Evolutionary conservation across 495 filamentous ascomycete species (phyloP), one percentile per base, ranked within the genome.

Genomic region (Umbilicaria muhlenbergii): DNA sequence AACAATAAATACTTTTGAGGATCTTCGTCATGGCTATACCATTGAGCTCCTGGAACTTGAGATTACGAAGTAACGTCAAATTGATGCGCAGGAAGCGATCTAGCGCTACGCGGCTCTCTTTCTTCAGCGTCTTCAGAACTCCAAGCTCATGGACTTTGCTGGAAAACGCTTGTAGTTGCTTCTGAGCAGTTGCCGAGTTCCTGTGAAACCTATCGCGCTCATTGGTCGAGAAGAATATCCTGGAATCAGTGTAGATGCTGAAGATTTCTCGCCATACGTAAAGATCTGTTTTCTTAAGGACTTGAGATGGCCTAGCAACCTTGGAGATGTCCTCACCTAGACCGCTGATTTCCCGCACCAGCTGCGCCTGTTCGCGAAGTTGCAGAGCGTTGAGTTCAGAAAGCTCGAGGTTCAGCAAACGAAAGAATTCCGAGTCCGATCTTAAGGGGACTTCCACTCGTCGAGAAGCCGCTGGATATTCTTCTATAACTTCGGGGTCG

Each of bases 31-130:
- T 70, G 1, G 82, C 82, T 14, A 64, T 66, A 39, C 69, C 66
- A 49, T 87, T 86, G 34, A 86, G 72, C 50, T 81, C 79, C 46
- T 83, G 80, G 48, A 86, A 87, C 49, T 71, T 71, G 44, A 86
- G 65, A 39, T 77, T 74, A 33, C 70, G 70, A 34, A 86, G 58
- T 16, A 86, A 61, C 31, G 70, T 65, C 18, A 69, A 60, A 56
- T 87, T 87, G 48, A 86, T 64, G 14, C 61, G 48, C 36, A 85
- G 54, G 47, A 87, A 87, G 33, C 63, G 66, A 12, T 64, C 54
- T n/a, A 82, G 66, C 2, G 80, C 73, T 5, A 54, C 43, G 12
- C 57, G 53, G 46, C 77, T 81, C 3, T 69, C 65, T 32, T 69
- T 60, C 34, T 62, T 61, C 17, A 47, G 46, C 7, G 66, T 42